phyloP scores from a whole-genome alignment of 2,329 filamentous ascomycete species.

The Pestalotiopsis sp. region DNA sequence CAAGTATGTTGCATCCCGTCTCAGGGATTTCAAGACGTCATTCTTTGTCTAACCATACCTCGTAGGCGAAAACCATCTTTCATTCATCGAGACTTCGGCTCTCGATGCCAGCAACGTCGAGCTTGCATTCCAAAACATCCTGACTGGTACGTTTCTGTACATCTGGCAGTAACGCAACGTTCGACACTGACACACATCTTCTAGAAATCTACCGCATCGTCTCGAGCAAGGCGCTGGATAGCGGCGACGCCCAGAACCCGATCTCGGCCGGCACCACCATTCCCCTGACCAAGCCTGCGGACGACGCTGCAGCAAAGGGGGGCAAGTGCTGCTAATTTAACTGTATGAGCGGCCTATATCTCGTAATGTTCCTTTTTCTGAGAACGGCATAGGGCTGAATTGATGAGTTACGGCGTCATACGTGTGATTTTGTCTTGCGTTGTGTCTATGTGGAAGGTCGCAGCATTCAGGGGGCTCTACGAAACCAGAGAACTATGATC shows the following conservation, averaged over 20 bases:
- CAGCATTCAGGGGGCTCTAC: conserved; percentile 11
- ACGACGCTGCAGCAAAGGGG: conserved; percentile 72
- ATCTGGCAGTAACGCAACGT: background rate
- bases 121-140: conserved; percentile 98
- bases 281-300: conserved; percentile 81
- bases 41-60: conserved; percentile 24
- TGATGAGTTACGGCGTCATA: conserved; percentile 34
- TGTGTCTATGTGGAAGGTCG: conserved; percentile 17
- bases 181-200: background rate
- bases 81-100: conserved; percentile 98
- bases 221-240: conserved; percentile 94
- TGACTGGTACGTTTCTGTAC: conserved; percentile 73
- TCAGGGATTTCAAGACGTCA: background rate
- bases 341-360: conserved; percentile 18
- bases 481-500: conserved; percentile 10
- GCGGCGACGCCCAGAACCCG: conserved; percentile 76
- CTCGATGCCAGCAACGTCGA: conserved; percentile 99
- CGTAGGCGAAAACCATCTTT: conserved; percentile 92
- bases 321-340: conserved; percentile 74
- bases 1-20: conserved; percentile 58
- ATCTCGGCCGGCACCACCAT: conserved; percentile 81
- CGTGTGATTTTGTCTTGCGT: conserved; percentile 23
- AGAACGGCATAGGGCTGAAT: conserved; percentile 31
- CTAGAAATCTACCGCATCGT: conserved; percentile 99
- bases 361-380: conserved; percentile 20